Base-by-base conservation (phyloP, 2,329 filamentous ascomycete genomes). In the Talaromyces sp. region DNA sequence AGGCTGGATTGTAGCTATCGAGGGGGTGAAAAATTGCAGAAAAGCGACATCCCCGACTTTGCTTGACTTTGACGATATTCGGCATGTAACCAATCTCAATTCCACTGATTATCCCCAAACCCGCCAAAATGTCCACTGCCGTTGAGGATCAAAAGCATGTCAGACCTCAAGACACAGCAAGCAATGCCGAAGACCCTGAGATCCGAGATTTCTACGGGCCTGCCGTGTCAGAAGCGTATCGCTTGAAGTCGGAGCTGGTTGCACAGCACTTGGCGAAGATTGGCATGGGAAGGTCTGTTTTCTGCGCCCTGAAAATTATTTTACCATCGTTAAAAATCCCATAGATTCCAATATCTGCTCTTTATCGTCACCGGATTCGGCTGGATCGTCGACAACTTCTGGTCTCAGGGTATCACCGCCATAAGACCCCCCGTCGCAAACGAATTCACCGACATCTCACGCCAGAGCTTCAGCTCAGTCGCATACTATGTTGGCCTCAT, bases 351-450 rank as follows among this genome's bases (percentile, higher is more conserved):
- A 69, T 89, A 85, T 85, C 82, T 86, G 66, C 79, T 89, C 1
- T 89, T 88, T 68, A 69, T 83, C 28, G 85, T 89, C 15, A 84
- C 87, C 33, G 86, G 87, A 1, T 90, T 89, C 65, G 87, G 87
- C 27, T 90, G 86, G 87, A 85, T 86, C 5, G 83, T 83, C 55
- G 87, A 90, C 72, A 89, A 89, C 42, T 69, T 73, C 54, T 22
- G 63, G 47, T 71, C 70, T 0, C 72, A 74, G 63, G 72, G 70
- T 2, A 70, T 73, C 51, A 65, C 65, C 7, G 69, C 68, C 13
- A 66, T 72, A 3, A 71, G 71, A 8, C 70, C 70, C 1, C 67
- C 70, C 1, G 69, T 72, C 10, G 42, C 67, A 27, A 64, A 67
- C 47, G 71, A 73, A 30, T 69, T 72, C 42, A 55, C 63, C 0